A percentile compares a stretch with the other conserved stretches of the same genome.
Evolutionary conservation across 345 rosid species (phyloP).

Genomic region (Camelina neglecta): DNA sequence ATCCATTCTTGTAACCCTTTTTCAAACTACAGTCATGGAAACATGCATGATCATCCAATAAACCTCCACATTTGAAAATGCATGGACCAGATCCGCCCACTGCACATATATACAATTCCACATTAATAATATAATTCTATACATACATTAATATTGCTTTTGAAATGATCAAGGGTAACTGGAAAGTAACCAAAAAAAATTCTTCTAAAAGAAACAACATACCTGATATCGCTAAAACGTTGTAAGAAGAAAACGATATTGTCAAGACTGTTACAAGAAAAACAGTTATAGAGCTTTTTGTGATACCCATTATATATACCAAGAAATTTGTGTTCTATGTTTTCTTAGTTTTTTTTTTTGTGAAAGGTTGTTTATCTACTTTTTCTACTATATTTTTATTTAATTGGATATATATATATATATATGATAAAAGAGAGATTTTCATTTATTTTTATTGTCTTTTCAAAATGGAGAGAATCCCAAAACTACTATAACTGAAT

Average conservation of each 20-base stretch:
- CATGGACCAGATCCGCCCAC: too few species aligned
- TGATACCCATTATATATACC: slow-evolving; percentile 18
- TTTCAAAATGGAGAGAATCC: background rate
- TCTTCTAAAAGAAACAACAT: background rate
- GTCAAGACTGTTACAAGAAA: background rate
- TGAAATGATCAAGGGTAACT: too few species aligned
- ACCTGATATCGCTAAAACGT: background rate
- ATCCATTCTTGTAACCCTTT: too few species aligned
- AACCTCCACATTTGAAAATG: too few species aligned
- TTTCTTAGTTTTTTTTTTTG: background rate
- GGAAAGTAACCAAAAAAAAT: too few species aligned
- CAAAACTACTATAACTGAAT: background rate
- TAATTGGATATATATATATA: background rate
- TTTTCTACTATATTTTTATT: background rate
- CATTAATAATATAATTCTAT: too few species aligned
- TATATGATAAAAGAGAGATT: background rate
- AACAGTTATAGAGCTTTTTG: background rate
- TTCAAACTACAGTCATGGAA: too few species aligned
- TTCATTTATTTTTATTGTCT: background rate
- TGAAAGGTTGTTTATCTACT: background rate
- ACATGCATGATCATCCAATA: too few species aligned
- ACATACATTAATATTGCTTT: too few species aligned
- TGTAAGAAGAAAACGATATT: background rate
- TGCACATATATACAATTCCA: too few species aligned
- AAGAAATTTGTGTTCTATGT: background rate